Conservation (phyloP, 306 rosid species). For the Betula pendula region DNA sequence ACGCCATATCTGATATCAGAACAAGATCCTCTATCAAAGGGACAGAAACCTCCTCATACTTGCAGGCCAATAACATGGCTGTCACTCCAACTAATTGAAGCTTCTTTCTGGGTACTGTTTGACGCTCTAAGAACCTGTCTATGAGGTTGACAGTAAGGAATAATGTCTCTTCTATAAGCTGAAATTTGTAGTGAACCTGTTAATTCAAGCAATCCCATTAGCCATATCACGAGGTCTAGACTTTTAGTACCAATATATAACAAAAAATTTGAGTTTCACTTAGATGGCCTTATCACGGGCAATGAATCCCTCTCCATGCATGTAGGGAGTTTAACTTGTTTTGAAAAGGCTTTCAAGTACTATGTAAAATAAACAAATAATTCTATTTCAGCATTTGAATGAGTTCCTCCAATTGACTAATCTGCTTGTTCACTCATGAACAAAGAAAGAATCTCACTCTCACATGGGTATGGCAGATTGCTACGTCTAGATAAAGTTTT, state of each 20-base stretch:
- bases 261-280: background rate
- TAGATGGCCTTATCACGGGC: background rate
- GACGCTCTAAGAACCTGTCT: slow-evolving; percentile 48
- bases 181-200: slow-evolving; percentile 58
- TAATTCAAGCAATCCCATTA: slow-evolving; percentile 4
- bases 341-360: background rate
- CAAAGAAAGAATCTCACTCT: too few relatives aligned
- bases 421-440: too few relatives aligned
- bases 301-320: background rate
- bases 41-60: slow-evolving; percentile 46
- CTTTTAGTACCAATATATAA: too few relatives aligned
- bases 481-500: too few relatives aligned
- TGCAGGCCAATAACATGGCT: slow-evolving; percentile 49
- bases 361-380: background rate
- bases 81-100: slow-evolving; percentile 52
- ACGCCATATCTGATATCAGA: slow-evolving; percentile 45
- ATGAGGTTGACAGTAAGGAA: slow-evolving; percentile 45
- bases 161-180: slow-evolving; percentile 42
- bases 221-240: too few relatives aligned
- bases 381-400: too few relatives aligned
- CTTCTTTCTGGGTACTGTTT: slow-evolving; percentile 34
- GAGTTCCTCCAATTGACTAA: too few relatives aligned
- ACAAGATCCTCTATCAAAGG: slow-evolving; percentile 49
- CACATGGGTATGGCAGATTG: too few relatives aligned
- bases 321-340: background rate